Percentiles rank a stretch among this genome's conserved stretches.
Evolutionary conservation across 2,329 filamentous ascomycete species (phyloP).

Genomic region (Raffaelea ambrosiae): DNA sequence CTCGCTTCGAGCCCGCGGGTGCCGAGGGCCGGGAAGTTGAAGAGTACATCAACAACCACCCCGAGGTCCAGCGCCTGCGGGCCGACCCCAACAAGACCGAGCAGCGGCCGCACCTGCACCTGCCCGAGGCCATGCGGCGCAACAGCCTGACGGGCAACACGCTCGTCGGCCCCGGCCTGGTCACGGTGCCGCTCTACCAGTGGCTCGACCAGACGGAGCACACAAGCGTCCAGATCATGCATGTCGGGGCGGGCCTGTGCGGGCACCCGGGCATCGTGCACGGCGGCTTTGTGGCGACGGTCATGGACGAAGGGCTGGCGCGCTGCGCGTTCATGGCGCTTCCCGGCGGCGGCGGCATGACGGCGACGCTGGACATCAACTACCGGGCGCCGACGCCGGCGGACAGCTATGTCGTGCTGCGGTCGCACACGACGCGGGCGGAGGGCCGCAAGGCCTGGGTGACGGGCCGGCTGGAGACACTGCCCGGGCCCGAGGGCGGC

Average conservation of each 20-base stretch:
- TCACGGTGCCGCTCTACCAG: conserved; percentile 72
- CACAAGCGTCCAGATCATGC: conserved; percentile 62
- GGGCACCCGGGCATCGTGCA: conserved; percentile 89
- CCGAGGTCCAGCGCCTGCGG: conserved; percentile 63
- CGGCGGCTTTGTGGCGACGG: conserved; percentile 82
- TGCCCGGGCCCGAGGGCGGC: conserved; percentile 49
- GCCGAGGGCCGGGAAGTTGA: conserved; percentile 55
- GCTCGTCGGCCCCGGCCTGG: conserved; percentile 63
- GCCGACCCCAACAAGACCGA: conserved; percentile 57
- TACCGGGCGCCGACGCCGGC: conserved; percentile 77
- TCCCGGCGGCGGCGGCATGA: conserved; percentile 78
- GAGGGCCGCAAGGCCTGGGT: conserved; percentile 96
- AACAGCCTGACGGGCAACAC: conserved; percentile 79
- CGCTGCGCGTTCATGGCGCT: conserved; percentile 82
- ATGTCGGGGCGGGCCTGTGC: conserved; percentile 72
- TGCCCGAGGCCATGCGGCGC: conserved; percentile 59
- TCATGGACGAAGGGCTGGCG: conserved; percentile 84
- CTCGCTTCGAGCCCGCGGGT: conserved; percentile 46
- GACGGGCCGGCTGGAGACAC: conserved; percentile 73
- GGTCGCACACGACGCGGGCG: conserved; percentile 71
- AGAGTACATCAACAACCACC: conserved; percentile 63
- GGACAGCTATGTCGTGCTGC: conserved; percentile 66
- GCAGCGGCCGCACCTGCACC: conserved; percentile 78
- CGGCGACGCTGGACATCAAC: conserved; percentile 74
- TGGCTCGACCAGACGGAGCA: conserved; percentile 67